Conservation (phyloP, 2,329 filamentous ascomycete species). For the Rhynchosporium secalis region DNA sequence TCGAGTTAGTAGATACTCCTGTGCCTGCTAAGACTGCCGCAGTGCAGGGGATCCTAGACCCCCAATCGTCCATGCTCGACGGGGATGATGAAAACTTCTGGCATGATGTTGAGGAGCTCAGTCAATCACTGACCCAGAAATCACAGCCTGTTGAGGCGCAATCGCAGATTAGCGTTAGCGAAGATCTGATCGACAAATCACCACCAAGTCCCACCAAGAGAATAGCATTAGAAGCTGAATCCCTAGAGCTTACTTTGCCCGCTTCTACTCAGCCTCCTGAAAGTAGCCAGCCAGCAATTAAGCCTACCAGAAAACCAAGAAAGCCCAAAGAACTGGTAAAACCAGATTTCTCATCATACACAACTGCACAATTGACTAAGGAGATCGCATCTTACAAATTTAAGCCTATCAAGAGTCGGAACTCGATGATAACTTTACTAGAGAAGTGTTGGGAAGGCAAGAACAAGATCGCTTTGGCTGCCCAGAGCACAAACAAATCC, state of each 20-base stretch:
- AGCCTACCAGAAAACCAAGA: conserved; percentile 8
- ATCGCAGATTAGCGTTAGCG: background rate
- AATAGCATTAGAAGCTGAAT: background rate
- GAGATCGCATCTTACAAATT: conserved; percentile 68
- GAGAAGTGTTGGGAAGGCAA: conserved; percentile 71
- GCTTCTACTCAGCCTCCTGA: background rate
- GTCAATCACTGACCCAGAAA: conserved; percentile 3
- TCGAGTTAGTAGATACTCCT: conserved; percentile 54
- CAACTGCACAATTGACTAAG: conserved; percentile 61
- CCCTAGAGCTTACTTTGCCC: background rate
- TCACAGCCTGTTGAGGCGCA: background rate
- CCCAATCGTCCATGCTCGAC: background rate
- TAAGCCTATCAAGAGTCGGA: conserved; percentile 67
- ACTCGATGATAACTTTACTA: conserved; percentile 68
- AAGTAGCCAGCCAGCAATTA: conserved; percentile 16
- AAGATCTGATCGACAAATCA: background rate
- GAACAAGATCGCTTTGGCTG: conserved; percentile 39
- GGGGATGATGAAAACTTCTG: conserved; percentile 27
- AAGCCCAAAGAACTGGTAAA: conserved; percentile 1
- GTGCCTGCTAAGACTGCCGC: conserved; percentile 20
- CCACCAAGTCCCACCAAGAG: background rate
- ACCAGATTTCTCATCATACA: conserved; percentile 62
- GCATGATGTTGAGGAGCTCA: conserved; percentile 33
- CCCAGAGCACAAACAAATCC: conserved; percentile 32
- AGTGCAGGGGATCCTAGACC: background rate